Evolutionary conservation across 768 basidiomycete species (phyloP).

Genomic region (Russula olivacea): DNA sequence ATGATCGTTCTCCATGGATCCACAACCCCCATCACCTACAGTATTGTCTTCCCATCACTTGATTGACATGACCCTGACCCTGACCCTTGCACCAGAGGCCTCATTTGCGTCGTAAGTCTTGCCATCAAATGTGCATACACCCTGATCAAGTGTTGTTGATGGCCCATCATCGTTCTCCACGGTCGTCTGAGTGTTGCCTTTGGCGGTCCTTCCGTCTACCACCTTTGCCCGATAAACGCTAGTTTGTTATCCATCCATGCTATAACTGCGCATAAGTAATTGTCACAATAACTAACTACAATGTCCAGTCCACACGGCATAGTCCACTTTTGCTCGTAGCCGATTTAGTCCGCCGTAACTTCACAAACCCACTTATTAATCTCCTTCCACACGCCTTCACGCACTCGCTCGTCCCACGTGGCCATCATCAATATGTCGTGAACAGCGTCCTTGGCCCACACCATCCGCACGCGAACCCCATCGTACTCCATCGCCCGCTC

Average conservation of each 20-base stretch:
- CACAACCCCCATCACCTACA: not conserved
- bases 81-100: not conserved
- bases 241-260: not conserved
- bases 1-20: not conserved
- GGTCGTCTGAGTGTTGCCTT: too few species aligned
- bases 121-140: not conserved
- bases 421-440: slow-evolving; percentile 25
- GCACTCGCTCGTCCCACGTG: slow-evolving; percentile 23
- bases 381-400: slow-evolving; percentile 25
- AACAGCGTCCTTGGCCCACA: slow-evolving; percentile 24
- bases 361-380: slow-evolving; percentile 21
- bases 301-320: not conserved
- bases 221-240: too few species aligned
- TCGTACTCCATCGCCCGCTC: slow-evolving; percentile 23
- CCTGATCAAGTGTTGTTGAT: not conserved
- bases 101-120: not conserved
- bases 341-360: slow-evolving; percentile 2
- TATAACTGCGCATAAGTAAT: not conserved
- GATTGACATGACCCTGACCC: not conserved
- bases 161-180: not conserved
- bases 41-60: not conserved
- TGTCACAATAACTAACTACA: not conserved
- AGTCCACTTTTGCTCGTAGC: not conserved
- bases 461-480: slow-evolving; percentile 26
- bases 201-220: too few species aligned